Evolutionary conservation across 805 yeast species (phyloP).

Genomic region (Saccharomycopsis javanensis): DNA sequence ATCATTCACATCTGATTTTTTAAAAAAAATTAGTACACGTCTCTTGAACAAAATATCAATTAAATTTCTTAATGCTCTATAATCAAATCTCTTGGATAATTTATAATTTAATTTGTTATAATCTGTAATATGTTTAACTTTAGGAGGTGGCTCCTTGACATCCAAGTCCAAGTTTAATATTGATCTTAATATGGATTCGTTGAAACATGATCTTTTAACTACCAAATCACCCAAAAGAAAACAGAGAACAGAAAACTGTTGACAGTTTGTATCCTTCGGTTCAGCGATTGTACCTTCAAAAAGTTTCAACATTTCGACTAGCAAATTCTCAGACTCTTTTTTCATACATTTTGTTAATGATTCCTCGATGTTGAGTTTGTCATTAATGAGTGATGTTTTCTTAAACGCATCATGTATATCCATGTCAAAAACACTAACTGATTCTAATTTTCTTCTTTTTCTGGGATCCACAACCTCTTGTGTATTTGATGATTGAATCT

Average conservation of each 20-base stretch:
- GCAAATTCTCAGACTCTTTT: constrained; percentile 8
- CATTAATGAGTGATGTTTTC: not conserved
- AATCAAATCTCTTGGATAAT: constrained; percentile 7
- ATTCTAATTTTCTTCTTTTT: not conserved
- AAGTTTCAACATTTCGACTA: constrained; percentile 3
- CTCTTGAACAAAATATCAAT: constrained; percentile 14
- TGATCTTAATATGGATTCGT: not conserved
- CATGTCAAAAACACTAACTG: not conserved
- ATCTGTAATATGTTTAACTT: constrained; percentile 1
- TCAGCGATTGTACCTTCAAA: not conserved
- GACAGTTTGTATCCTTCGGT: constrained; percentile 7
- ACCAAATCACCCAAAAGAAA: constrained; percentile 14
- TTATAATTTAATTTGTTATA: constrained; percentile 12
- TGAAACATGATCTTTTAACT: constrained; percentile 9
- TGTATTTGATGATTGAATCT: not conserved
- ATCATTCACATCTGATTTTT: constrained; percentile 3
- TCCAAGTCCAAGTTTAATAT: constrained; percentile 8
- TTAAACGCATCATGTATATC: not conserved
- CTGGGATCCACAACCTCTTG: not conserved
- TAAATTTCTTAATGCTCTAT: constrained; percentile 11
- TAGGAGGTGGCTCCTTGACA: constrained; percentile 1
- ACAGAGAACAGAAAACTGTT: constrained; percentile 11
- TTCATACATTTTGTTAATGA: not conserved
- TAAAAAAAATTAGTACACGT: constrained; percentile 6
- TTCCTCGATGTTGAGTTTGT: not conserved